Evolutionary conservation across 768 basidiomycete species (phyloP), one percentile per base, ranked within the genome.

Genomic region (Phallus indusiatus): DNA sequence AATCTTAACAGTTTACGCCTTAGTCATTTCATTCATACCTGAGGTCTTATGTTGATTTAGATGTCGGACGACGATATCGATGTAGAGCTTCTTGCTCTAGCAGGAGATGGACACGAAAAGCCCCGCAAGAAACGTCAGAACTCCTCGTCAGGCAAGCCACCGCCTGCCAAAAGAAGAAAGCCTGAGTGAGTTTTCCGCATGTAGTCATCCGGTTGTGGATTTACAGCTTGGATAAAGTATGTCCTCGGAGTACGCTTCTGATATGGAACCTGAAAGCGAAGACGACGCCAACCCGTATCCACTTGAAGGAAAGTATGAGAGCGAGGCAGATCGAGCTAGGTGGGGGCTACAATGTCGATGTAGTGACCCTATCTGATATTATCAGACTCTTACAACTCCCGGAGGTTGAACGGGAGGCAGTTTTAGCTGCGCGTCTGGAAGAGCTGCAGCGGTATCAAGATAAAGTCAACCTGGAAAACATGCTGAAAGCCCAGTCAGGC

Each of bases 391-490:
- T 91, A 66, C 70, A 75, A 21, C 77, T 95, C 81, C 80, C 86
- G 42, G 95, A 98, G 72, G 80, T 96, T 65, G 87, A 94, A 61
- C 84, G 95, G 56, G 95, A 98, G 71, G 83, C 82, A 35, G 87
- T 92, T 53, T 77, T 98, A 20, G 87, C 89, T 0, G 76, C 82
- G 61, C 85, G 95, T 8, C 74, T 81, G 35, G 94, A 94, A 61
- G 84, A 92, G 71, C 81, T 86, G 73, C 88, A 91, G 70, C 80
- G 82, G 62, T 75, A 83, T 52, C 78, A 82, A 61, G 88, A 91
- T 72, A 81, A 83, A 64, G 77, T 80, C 52, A 80, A 85, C 64
- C 72, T 96, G 9, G 82, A 85, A 28, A 80, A 84, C 66, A 81
- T 97, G 79, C 76, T 88, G 47, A 79, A 82, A 63, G 80, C 82